A percentile compares a stretch with the other conserved stretches of the same genome.
Conservation (phyloP, 148 eudicot genomes). For the Arbutus unedo region DNA sequence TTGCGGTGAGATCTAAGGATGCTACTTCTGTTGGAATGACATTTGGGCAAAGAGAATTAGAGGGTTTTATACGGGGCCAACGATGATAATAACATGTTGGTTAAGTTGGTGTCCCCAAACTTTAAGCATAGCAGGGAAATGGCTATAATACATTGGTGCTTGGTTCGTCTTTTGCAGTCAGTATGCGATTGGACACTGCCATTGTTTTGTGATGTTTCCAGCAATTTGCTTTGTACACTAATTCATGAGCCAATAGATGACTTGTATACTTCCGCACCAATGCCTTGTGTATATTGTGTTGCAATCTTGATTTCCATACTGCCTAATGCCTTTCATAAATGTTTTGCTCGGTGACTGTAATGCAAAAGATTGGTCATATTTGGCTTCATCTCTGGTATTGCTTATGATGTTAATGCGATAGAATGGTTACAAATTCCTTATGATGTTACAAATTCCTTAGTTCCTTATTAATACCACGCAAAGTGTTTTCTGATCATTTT, state of each 20-base stretch:
- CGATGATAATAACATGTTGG: slow-evolving; percentile 24
- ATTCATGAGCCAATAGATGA: slow-evolving; percentile 29
- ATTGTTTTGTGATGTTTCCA: slow-evolving; percentile 29
- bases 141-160: slow-evolving; percentile 31
- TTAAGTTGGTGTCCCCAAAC: slow-evolving; percentile 11
- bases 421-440: background rate
- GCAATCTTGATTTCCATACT: slow-evolving; percentile 9
- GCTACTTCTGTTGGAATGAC: slow-evolving; percentile 62
- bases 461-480: background rate
- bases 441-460: background rate
- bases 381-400: background rate
- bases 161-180: slow-evolving; percentile 22
- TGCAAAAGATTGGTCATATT: slow-evolving; percentile 11
- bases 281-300: slow-evolving; percentile 28
- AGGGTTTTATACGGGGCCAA: slow-evolving; percentile 58
- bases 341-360: background rate
- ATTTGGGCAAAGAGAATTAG: slow-evolving; percentile 81
- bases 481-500: background rate
- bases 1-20: slow-evolving; percentile 63
- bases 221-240: slow-evolving; percentile 22
- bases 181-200: slow-evolving; percentile 33
- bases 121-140: slow-evolving; percentile 15
- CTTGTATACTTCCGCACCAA: slow-evolving; percentile 30
- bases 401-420: slow-evolving; percentile 1
- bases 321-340: background rate